Evolutionary conservation across 495 filamentous ascomycete species (phyloP).

Genomic region (Alectoria sarmentosa): DNA sequence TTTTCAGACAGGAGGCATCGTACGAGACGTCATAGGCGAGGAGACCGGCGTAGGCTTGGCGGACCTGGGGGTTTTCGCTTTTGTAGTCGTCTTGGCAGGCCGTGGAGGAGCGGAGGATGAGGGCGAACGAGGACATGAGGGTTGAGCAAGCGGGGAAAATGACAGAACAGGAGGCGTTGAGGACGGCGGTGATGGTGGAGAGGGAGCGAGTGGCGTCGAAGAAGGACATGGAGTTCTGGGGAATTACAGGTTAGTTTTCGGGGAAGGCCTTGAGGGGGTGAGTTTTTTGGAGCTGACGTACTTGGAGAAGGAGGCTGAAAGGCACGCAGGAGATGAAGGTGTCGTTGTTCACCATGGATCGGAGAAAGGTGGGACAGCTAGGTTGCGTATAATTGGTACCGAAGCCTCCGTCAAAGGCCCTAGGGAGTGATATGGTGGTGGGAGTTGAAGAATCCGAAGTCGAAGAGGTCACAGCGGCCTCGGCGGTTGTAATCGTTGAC

Average conservation of each 20-base stretch:
- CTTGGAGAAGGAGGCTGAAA: constrained; percentile 65
- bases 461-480: constrained; percentile 16
- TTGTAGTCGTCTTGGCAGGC: constrained; percentile 68
- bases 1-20: constrained; percentile 68
- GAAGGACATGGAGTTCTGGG: constrained; percentile 61
- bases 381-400: constrained; percentile 58
- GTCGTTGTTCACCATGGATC: constrained; percentile 51
- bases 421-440: constrained; percentile 45
- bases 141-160: constrained; percentile 50
- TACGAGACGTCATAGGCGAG: constrained; percentile 69
- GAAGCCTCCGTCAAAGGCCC: constrained; percentile 63
- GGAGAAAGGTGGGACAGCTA: constrained; percentile 62
- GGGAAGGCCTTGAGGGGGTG: background rate
- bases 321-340: constrained; percentile 65
- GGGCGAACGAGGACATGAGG: constrained; percentile 54
- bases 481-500: constrained; percentile 5
- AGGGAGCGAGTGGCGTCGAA: constrained; percentile 64
- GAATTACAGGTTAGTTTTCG: background rate
- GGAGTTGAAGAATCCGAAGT: constrained; percentile 28
- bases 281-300: constrained; percentile 21
- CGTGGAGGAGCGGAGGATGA: constrained; percentile 44
- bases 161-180: constrained; percentile 65
- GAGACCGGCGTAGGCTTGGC: constrained; percentile 65
- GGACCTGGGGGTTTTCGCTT: constrained; percentile 58
- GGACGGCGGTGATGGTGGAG: constrained; percentile 56